phyloP scores from a whole-genome alignment of 2,329 filamentous ascomycete genomes.

The Macrophomina phaseolina region DNA sequence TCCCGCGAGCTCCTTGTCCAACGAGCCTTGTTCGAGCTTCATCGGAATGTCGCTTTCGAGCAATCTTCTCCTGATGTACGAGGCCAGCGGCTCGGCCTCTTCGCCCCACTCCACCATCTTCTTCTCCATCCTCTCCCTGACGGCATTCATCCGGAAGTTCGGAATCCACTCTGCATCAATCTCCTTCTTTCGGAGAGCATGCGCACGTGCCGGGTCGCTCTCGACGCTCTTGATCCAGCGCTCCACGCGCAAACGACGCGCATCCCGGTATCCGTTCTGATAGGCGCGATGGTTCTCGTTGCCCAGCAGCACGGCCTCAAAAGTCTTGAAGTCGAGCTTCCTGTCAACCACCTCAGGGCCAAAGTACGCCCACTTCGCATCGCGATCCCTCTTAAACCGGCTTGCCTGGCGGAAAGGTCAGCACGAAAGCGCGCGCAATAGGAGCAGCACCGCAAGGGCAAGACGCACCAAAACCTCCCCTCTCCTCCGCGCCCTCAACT shows the following conservation, averaged over 20 bases:
- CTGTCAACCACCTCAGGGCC: neutral
- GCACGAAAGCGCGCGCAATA: neutral
- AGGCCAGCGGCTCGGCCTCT: neutral
- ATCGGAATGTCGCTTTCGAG: conserved; percentile 9
- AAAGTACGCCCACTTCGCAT: neutral
- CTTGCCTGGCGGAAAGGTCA: neutral
- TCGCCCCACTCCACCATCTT: conserved; percentile 12
- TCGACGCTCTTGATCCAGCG: neutral
- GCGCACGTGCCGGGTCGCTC: neutral
- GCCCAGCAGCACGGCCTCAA: conserved; percentile 3
- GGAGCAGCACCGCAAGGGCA: neutral
- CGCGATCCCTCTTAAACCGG: conserved; percentile 3
- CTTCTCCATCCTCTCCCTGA: neutral
- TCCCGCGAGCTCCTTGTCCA: neutral
- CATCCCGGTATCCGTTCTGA: conserved; percentile 11
- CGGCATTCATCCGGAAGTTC: conserved; percentile 12
- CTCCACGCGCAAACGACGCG: conserved; percentile 6
- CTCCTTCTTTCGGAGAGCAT: neutral
- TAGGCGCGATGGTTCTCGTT: conserved; percentile 14
- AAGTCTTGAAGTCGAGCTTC: conserved; percentile 7
- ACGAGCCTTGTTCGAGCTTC: neutral
- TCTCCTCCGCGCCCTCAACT: conserved; percentile 6
- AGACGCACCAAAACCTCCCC: conserved; percentile 6
- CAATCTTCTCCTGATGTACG: neutral
- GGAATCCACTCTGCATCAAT: conserved; percentile 10